Percentiles rank a stretch among this genome's conserved stretches.
These are phyloP conservation scores for Coniochaeta ligniaria DNA, from an alignment of 2,329 filamentous ascomycete species.

Conservation along the genomic window DNA sequence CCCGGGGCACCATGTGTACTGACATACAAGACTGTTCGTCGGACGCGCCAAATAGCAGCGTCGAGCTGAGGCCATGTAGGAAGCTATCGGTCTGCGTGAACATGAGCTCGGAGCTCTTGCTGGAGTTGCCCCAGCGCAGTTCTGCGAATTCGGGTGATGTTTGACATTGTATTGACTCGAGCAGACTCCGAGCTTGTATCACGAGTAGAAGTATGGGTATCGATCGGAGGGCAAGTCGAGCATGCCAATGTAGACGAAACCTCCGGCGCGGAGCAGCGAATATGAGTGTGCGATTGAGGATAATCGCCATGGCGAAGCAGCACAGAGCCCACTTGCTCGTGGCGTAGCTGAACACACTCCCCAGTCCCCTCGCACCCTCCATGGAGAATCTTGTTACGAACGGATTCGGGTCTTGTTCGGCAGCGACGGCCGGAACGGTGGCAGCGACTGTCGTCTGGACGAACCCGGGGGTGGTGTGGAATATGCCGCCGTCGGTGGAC, in stretches of 20 bases:
- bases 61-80: slow-evolving; percentile 65
- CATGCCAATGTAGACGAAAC: slow-evolving; percentile 66
- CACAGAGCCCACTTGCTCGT: slow-evolving; percentile 89
- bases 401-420: slow-evolving; percentile 31
- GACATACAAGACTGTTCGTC: slow-evolving; percentile 70
- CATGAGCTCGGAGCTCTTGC: slow-evolving; percentile 59
- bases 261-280: slow-evolving; percentile 84
- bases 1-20: slow-evolving; percentile 61
- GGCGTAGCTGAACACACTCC: slow-evolving; percentile 82
- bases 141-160: slow-evolving; percentile 67
- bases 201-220: slow-evolving; percentile 64
- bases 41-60: slow-evolving; percentile 63
- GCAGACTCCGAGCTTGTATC: slow-evolving; percentile 59
- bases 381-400: slow-evolving; percentile 43
- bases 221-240: slow-evolving; percentile 63
- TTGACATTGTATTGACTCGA: slow-evolving; percentile 88
- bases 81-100: slow-evolving; percentile 63
- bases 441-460: slow-evolving; percentile 38
- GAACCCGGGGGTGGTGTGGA: slow-evolving; percentile 34
- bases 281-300: slow-evolving; percentile 87
- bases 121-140: slow-evolving; percentile 62
- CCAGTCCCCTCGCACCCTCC: slow-evolving; percentile 61
- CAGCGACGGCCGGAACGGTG: slow-evolving; percentile 33
- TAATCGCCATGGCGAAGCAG: slow-evolving; percentile 77
- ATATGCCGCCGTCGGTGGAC: slow-evolving; percentile 38